phyloP scores from a whole-genome alignment of 768 basidiomycete genomes.

The Suillus spraguei region DNA sequence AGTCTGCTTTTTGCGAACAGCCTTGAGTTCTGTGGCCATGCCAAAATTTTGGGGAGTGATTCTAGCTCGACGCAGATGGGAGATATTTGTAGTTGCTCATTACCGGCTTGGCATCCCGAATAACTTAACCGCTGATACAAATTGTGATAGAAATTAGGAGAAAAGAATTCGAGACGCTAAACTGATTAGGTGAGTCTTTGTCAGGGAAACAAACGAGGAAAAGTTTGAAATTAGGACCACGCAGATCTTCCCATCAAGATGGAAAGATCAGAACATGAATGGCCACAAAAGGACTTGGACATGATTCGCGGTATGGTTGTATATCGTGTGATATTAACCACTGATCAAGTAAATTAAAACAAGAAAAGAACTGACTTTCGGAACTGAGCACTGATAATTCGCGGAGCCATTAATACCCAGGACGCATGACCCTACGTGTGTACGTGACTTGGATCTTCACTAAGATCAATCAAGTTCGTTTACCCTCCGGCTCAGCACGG shows the following conservation, averaged over 20 bases:
- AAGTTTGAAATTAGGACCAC: slow-evolving; percentile 13
- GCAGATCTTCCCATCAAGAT: slow-evolving; percentile 22
- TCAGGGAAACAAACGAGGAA: slow-evolving; percentile 17
- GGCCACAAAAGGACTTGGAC: slow-evolving; percentile 17
- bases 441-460: too few species aligned
- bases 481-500: too few species aligned
- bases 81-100: slow-evolving; percentile 32
- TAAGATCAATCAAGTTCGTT: too few species aligned
- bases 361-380: too few species aligned
- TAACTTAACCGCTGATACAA: slow-evolving; percentile 12
- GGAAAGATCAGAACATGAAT: slow-evolving; percentile 21
- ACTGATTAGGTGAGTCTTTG: slow-evolving; percentile 16
- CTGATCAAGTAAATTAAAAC: too few species aligned
- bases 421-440: too few species aligned
- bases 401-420: too few species aligned
- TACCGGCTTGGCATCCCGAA: slow-evolving; percentile 24
- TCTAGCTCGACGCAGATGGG: slow-evolving; percentile 10
- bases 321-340: slow-evolving; percentile 1
- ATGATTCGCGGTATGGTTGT: slow-evolving; percentile 13
- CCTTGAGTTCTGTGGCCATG: slow-evolving; percentile 32
- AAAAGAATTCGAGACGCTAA: slow-evolving; percentile 5
- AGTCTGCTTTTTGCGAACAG: slow-evolving; percentile 35
- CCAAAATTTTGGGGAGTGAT: neutral
- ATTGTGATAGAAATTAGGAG: slow-evolving; percentile 13
- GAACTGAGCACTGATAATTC: too few species aligned